Base-by-base conservation (phyloP, 129 eudicot species). In the Calendula officinalis region DNA sequence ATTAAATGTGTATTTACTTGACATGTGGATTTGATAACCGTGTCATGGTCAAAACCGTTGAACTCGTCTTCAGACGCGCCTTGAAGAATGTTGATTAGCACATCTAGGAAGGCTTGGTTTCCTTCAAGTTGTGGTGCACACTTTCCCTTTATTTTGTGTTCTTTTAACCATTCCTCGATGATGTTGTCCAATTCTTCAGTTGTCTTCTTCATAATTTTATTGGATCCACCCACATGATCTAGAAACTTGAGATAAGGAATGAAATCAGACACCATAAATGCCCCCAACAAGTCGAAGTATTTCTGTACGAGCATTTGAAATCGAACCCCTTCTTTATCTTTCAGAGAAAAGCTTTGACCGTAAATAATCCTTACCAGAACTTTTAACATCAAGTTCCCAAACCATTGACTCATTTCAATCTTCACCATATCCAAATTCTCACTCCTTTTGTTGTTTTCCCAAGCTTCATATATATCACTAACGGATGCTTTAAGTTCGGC, bases 101-200 rank as follows among this genome's bases (percentile, higher is more conserved):
- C 68, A 50, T 68, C 80, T 48, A 74, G 55, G 68, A 74, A 62
- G 50, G 43, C 80, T 37, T 63, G 68, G 4, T 44, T 56, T 9
- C 37, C 37, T 41, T 37, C 68, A 13, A 4, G 34, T 40, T 12
- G n/a, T 30, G 7, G 2, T 8, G 36, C 30, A 9, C 8, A 1
- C 22, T 59, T 56, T 60, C 30, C 30, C 60, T 48, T 27, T 49
- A 39, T 36, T 46, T 55, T 49, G 68, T 75, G 73, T 44, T 75
- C 77, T 36, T 64, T 37, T 3, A 79, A 45, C 80, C 80, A 80
- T 8, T 51, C 44, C 39, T 60, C 62, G 6, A 70, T 3, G 12
- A 80, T 17, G 51, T 10, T 0, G 35, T 80, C 84, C 49, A 80
- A 33, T 10, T 65, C 75, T 16, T 64, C 70, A 2, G 71, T 68